These are phyloP conservation scores for Chaetomiaceae sp. DNA, from an alignment of 2,329 filamentous ascomycete genomes.

Conservation along the genomic window DNA sequence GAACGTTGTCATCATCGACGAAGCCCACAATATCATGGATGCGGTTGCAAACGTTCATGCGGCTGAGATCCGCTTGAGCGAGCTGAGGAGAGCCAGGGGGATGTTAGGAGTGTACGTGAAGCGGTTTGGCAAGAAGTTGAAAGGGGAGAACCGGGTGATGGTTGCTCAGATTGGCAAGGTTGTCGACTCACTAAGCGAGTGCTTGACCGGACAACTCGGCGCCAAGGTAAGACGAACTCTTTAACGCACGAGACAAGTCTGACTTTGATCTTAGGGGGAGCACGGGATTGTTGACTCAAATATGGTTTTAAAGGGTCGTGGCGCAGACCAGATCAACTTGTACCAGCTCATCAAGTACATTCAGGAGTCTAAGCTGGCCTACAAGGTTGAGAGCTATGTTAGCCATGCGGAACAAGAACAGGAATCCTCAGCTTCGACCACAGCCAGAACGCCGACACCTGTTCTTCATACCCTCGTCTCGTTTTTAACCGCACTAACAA, in stretches of 20 bases:
- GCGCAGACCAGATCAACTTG: slow-evolving; percentile 91
- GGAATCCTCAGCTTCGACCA: slow-evolving; percentile 26
- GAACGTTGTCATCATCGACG: slow-evolving; percentile 92
- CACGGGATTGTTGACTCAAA: slow-evolving; percentile 69
- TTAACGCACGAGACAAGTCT: background rate
- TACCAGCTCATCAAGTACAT: slow-evolving; percentile 85
- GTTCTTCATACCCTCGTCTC: slow-evolving; percentile 53
- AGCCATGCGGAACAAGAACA: slow-evolving; percentile 52
- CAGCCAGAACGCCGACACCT: slow-evolving; percentile 45
- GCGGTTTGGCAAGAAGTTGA: slow-evolving; percentile 82
- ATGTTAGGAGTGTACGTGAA: slow-evolving; percentile 81
- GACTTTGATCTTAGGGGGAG: slow-evolving; percentile 32
- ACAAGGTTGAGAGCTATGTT: slow-evolving; percentile 89
- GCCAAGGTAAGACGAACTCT: slow-evolving; percentile 39
- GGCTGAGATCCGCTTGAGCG: slow-evolving; percentile 66
- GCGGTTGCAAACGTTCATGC: slow-evolving; percentile 85
- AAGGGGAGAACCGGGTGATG: slow-evolving; percentile 87
- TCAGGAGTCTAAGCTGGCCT: slow-evolving; percentile 84
- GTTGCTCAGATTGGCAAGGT: slow-evolving; percentile 82
- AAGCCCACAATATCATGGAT: slow-evolving; percentile 97
- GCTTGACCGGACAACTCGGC: slow-evolving; percentile 54
- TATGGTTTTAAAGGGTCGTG: slow-evolving; percentile 73
- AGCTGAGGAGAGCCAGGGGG: slow-evolving; percentile 66
- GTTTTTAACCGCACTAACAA: slow-evolving; percentile 77
- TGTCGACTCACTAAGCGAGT: slow-evolving; percentile 70